Base-by-base conservation (phyloP, 257 asterid species). In the Jacaranda copaia region DNA sequence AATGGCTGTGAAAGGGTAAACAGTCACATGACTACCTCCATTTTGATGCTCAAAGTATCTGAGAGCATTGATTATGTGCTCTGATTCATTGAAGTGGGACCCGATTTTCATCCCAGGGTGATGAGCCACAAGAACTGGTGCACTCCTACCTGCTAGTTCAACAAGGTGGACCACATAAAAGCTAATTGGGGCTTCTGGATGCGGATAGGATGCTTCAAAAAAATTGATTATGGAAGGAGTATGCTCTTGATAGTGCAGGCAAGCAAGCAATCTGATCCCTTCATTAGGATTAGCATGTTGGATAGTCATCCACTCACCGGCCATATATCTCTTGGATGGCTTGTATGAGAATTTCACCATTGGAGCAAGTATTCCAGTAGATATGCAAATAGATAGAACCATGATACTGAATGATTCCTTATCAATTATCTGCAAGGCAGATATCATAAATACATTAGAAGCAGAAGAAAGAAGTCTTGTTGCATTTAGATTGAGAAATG, bases 191-290 rank as follows among this genome's bases (percentile, higher is more conserved):
- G 65, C 42, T 15, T 60, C 68, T 1, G 74, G 83, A 5, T 76
- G 38, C 3, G 89, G 82, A 62, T 74, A 53, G 5, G 86, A 74
- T 59, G 79, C 83, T 45, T 85, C 85, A 5, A 85, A 76, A 15
- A 83, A 78, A 18, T 70, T 80, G 62, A 83, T 46, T 25, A 85
- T 13, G 18, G 81, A 73, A 55, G 80, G 80, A 12, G 82, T 80
- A 4, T 85, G 83, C n/a, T 85, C 87, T 16, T 49, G 78, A 16
- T 77, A 59, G 77, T 74, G 76, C 12, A 85, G 8, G 69, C 89
- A 85, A 19, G 84, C 84, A 1, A 85, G 87, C 14, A 85, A 9
- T 16, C 85, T 80, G 48, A 85, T 78, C 72, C 83, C 89, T 1
- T 70, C n/a, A 12, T 62, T 74, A 3, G 66, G 82, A 12, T 79